Conservation (phyloP, 345 rosid genomes). For the Ailanthus altissimus region DNA sequence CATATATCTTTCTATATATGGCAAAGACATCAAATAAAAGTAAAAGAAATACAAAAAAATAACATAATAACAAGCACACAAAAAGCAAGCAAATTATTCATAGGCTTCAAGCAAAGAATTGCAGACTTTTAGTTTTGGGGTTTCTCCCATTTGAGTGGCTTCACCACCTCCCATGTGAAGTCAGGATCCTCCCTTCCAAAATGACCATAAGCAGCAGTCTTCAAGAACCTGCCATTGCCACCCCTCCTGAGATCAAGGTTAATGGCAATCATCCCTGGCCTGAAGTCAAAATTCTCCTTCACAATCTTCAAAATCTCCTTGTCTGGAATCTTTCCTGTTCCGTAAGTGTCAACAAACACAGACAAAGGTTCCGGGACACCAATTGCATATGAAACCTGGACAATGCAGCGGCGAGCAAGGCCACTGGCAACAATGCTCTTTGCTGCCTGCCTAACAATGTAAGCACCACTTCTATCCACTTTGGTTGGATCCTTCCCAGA, state of each 20-base stretch:
- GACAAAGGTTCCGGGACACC: constrained; percentile 49
- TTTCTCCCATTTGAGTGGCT: constrained; percentile 42
- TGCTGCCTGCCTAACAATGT: constrained; percentile 48
- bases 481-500: constrained; percentile 47
- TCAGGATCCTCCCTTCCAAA: constrained; percentile 48
- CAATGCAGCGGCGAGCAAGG: constrained; percentile 47
- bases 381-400: constrained; percentile 54
- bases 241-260: constrained; percentile 46
- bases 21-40: background rate
- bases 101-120: background rate
- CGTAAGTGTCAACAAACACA: constrained; percentile 42
- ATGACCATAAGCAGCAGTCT: constrained; percentile 51
- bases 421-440: constrained; percentile 46
- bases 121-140: constrained; percentile 13
- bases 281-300: constrained; percentile 49
- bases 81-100: background rate
- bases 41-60: background rate
- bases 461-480: constrained; percentile 52
- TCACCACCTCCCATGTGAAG: constrained; percentile 57
- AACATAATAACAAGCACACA: background rate
- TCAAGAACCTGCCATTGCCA: constrained; percentile 45
- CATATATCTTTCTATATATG: constrained; percentile 9
- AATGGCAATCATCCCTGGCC: constrained; percentile 49
- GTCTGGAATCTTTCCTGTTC: constrained; percentile 46
- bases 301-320: constrained; percentile 47